A percentile compares a stretch with the other conserved stretches of the same genome.
Evolutionary conservation across 1,139 yeast genomes (phyloP).

Genomic region (Diutina siamensis): DNA sequence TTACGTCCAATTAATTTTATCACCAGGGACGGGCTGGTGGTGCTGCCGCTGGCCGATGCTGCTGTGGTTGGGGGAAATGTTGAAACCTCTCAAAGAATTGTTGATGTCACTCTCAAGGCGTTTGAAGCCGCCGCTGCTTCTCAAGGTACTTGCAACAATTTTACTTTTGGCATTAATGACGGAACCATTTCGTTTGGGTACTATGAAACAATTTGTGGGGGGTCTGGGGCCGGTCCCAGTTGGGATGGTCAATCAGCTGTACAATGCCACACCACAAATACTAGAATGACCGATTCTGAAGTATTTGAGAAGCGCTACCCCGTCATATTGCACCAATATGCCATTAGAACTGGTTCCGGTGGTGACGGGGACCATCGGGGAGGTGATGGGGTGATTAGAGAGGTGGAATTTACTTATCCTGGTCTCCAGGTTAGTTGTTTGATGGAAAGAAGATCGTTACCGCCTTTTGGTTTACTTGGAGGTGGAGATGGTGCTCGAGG

Average conservation of each 20-base stretch:
- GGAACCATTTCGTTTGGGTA: conserved; percentile 47
- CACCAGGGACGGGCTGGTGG: conserved; percentile 59
- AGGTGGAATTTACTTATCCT: conserved; percentile 44
- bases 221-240: conserved; percentile 54
- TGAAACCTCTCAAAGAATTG: conserved; percentile 76
- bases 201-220: conserved; percentile 65
- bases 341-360: conserved; percentile 43
- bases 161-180: conserved; percentile 48
- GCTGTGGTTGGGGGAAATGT: conserved; percentile 89
- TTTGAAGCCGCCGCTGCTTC: conserved; percentile 54
- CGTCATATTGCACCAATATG: conserved; percentile 43
- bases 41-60: conserved; percentile 63
- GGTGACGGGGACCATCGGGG: conserved; percentile 45
- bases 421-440: conserved; percentile 43
- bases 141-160: conserved; percentile 65
- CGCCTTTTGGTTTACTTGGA: conserved; percentile 52
- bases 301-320: conserved; percentile 59
- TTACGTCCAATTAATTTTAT: conserved; percentile 42
- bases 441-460: conserved; percentile 47
- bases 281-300: conserved; percentile 61
- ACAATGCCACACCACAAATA: conserved; percentile 63
- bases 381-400: conserved; percentile 55
- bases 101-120: conserved; percentile 68
- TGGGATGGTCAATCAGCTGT: conserved; percentile 58
- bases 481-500: conserved; percentile 53